phyloP scores from a whole-genome alignment of 495 filamentous ascomycete species.

The Cercophora newfieldiana region DNA sequence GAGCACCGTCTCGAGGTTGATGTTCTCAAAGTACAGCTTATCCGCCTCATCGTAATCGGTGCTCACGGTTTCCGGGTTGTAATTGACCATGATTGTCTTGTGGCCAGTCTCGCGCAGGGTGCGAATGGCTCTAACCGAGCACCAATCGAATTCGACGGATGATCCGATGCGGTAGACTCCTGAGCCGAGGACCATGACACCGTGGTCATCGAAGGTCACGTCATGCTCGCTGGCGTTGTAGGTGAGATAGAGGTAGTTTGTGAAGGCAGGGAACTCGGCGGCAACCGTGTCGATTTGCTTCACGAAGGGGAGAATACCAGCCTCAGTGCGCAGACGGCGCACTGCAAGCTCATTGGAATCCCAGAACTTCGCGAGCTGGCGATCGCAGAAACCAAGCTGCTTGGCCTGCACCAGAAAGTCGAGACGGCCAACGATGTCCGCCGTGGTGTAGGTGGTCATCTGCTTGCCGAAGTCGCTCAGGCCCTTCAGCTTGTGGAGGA shows the following conservation, averaged over 20 bases:
- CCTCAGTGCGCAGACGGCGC: constrained; percentile 75
- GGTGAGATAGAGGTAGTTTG: constrained; percentile 96
- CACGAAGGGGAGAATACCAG: constrained; percentile 81
- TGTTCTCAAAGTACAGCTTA: constrained; percentile 94
- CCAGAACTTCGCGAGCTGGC: constrained; percentile 91
- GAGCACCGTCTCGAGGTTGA: constrained; percentile 89
- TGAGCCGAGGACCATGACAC: constrained; percentile 93
- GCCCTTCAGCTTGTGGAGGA: constrained; percentile 84
- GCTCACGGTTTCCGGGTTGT: constrained; percentile 91
- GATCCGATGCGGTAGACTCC: constrained; percentile 98
- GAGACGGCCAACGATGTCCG: constrained; percentile 55
- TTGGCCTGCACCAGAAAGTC: constrained; percentile 77
- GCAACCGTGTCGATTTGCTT: constrained; percentile 99
- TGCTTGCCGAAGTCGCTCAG: constrained; percentile 83
- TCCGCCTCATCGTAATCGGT: constrained; percentile 98
- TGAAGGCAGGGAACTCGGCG: constrained; percentile 91
- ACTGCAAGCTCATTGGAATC: constrained; percentile 89
- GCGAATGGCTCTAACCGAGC: constrained; percentile 92
- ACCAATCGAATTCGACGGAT: constrained; percentile 99
- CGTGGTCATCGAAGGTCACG: constrained; percentile 79
- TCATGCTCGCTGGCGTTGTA: constrained; percentile 92
- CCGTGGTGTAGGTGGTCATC: constrained; percentile 70
- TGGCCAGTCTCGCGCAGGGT: constrained; percentile 83
- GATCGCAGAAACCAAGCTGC: constrained; percentile 90
- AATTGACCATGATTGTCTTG: constrained; percentile 98